phyloP scores from a whole-genome alignment of 257 asterid species.

The Penstemon davidsonii region DNA sequence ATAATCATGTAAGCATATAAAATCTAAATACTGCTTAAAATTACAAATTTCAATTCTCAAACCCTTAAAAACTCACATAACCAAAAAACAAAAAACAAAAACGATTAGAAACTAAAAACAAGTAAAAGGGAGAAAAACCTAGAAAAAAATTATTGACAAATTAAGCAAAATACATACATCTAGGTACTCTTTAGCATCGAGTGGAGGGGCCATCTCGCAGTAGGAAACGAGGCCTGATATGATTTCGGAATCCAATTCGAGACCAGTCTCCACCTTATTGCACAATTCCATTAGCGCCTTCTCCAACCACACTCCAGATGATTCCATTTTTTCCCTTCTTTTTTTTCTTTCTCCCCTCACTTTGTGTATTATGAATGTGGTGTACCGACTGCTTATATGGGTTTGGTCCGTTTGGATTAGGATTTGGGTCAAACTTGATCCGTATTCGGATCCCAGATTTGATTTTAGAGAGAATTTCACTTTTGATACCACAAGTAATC shows the following conservation, averaged over 20 bases:
- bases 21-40: no score
- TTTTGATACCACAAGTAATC: no score
- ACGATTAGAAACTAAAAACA: no score
- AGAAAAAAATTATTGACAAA: background rate
- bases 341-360: conserved; percentile 3
- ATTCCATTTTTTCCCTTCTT: conserved; percentile 36
- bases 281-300: conserved; percentile 66
- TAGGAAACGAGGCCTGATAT: conserved; percentile 89
- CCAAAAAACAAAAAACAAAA: background rate
- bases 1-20: no score
- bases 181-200: conserved; percentile 92
- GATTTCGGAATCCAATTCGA: conserved; percentile 79
- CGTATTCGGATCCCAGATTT: no score
- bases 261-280: conserved; percentile 57
- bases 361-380: no score
- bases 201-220: conserved; percentile 89
- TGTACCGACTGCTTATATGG: no score
- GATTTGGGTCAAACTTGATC: no score
- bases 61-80: no score
- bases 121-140: background rate
- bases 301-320: conserved; percentile 77
- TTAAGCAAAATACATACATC: conserved; percentile 49
- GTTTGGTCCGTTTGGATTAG: no score
- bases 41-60: no score
- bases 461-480: no score